Evolutionary conservation across 306 rosid species (phyloP), one percentile per base, ranked within the genome.

Genomic region (Fagus crenata): DNA sequence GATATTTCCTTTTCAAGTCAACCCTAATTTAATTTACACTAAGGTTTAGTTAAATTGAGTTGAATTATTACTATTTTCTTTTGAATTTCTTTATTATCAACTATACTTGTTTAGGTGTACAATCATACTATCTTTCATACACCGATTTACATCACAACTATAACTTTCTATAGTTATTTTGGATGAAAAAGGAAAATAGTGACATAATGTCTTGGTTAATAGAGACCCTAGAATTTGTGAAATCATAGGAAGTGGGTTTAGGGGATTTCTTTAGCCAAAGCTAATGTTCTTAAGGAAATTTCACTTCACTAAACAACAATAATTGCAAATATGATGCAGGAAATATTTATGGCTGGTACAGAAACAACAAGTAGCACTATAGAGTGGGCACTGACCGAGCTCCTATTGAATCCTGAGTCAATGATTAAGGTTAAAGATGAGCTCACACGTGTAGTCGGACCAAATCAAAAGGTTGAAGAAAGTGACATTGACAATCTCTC

Each of bases 341-440:
- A 87, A 77, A 74, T 91, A 36, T 89, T 89, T 43, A 0, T 88
- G 68, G 92, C 93, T 0, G 89, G 93, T 4, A 77, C 88, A 39
- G 96, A 91, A 71, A 89, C 93, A 68, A 85, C 88, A 0, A 87
- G 87, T 53, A 81, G 88, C 32, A 84, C 81, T 4, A 79, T 83
- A 0, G 90, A 89, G 75, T 91, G 96, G 96, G 86, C 89, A 4
- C 41, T 89, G 7, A 79, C 89, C 0, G 89, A 89, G 81, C 77
- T 91, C 0, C 49, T 87, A 8, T 59, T 81, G 80, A 82, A 82
- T 35, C 37, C 69, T 0, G 68, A 85, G 17, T 60, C 76, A 5
- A 35, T 82, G 55, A 0, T 0, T 5, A 87, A 83, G 78, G 87
- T 69, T 1, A 85, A 89, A 75, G 59, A 53, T 0, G 93, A 92